Evolutionary conservation across 805 yeast genomes (phyloP).

Genomic region (Komagataella populi): DNA sequence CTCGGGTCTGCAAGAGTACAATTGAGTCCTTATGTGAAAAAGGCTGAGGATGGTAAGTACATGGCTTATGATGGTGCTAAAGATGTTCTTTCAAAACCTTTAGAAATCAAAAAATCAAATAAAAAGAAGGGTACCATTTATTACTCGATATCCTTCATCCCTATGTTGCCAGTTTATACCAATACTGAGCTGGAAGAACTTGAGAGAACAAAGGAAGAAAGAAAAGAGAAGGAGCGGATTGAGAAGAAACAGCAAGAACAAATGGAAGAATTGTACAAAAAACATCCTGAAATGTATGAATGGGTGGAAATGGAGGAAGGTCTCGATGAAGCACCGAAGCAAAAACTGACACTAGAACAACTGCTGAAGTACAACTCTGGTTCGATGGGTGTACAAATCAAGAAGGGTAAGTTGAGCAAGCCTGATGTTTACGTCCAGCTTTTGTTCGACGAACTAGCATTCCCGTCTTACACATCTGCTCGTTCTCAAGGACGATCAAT

Average conservation of each 20-base stretch:
- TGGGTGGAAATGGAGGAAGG: constrained; percentile 36
- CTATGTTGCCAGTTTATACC: constrained; percentile 49
- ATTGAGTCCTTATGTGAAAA: constrained; percentile 32
- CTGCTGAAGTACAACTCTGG: constrained; percentile 49
- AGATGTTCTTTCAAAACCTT: constrained; percentile 23
- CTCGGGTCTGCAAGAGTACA: constrained; percentile 46
- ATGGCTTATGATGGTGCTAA: constrained; percentile 37
- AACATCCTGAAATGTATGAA: constrained; percentile 50
- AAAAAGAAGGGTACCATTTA: constrained; percentile 36
- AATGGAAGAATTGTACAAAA: constrained; percentile 35
- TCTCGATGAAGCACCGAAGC: constrained; percentile 23
- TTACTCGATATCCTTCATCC: constrained; percentile 51
- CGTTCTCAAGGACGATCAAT: constrained; percentile 33
- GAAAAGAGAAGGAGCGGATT: constrained; percentile 18
- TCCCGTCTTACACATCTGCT: constrained; percentile 42
- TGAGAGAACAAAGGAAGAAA: constrained; percentile 22
- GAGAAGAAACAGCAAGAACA: constrained; percentile 31
- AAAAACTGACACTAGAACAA: constrained; percentile 34
- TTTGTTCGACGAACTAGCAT: constrained; percentile 49
- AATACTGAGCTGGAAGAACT: constrained; percentile 38
- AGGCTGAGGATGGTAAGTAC: constrained; percentile 30
- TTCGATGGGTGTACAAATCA: constrained; percentile 38
- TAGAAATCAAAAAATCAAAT: constrained; percentile 9
- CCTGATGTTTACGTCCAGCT: constrained; percentile 41
- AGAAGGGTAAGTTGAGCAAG: constrained; percentile 32